Percentiles rank a stretch among this genome's conserved stretches.
phyloP scores from a whole-genome alignment of 139 green algal species.

The Haematococcus lacustris region DNA sequence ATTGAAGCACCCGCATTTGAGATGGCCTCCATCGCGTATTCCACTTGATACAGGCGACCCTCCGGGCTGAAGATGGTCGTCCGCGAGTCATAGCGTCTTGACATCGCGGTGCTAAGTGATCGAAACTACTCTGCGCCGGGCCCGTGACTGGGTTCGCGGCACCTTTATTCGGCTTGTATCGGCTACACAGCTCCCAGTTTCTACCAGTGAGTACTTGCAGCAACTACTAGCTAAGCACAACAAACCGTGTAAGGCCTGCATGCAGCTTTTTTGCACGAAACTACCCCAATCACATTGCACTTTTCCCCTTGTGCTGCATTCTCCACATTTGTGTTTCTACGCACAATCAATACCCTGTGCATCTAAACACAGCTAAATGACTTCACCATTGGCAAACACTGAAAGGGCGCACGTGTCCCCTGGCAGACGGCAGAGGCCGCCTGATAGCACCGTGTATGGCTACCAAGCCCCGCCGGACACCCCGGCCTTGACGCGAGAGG shows the following conservation, averaged over 20 bases:
- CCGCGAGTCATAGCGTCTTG: conserved; percentile 86
- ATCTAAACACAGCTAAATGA: not conserved
- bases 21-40: conserved; percentile 99
- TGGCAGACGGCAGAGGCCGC: not conserved
- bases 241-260: too few relatives aligned
- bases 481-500: conserved; percentile 27
- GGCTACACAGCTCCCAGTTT: not conserved
- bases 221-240: not conserved
- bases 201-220: not conserved
- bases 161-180: not conserved
- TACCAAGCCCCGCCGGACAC: conserved; percentile 39
- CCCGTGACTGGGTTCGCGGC: not conserved
- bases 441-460: conserved; percentile 35
- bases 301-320: not conserved
- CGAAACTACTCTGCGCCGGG: not conserved
- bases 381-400: not conserved
- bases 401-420: not conserved
- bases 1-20: conserved; percentile 91
- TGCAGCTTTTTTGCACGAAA: too few relatives aligned
- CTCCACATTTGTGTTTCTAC: not conserved
- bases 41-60: conserved; percentile 89
- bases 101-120: not conserved
- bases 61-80: conserved; percentile 98
- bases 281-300: not conserved
- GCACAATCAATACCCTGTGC: not conserved